phyloP scores from a whole-genome alignment of 495 filamentous ascomycete species.

The Patellaria atrata region DNA sequence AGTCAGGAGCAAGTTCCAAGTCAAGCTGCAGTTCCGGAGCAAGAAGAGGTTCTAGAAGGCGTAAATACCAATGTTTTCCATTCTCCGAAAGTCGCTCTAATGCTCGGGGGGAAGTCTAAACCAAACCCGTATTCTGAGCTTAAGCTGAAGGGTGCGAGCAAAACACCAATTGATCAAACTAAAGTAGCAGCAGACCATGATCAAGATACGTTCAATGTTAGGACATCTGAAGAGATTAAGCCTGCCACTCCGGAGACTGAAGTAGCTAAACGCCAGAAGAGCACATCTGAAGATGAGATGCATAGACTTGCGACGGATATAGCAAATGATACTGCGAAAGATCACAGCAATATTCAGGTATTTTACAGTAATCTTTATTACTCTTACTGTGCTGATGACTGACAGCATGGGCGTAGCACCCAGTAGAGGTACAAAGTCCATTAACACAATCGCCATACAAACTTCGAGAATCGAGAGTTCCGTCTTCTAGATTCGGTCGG shows the following conservation, averaged over 20 bases:
- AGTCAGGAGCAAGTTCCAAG: conserved; percentile 14
- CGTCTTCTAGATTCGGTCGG: conserved; percentile 70
- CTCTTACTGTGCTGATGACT: conserved; percentile 28
- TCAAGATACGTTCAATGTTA: conserved; percentile 32
- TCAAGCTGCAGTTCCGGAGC: conserved; percentile 19
- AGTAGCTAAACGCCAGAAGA: conserved; percentile 5
- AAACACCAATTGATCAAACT: conserved; percentile 23
- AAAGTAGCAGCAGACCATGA: conserved; percentile 21
- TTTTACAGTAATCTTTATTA: background rate
- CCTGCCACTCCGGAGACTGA: conserved; percentile 6
- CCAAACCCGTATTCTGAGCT: conserved; percentile 19
- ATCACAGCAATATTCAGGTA: no score
- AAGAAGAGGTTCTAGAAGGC: conserved; percentile 38
- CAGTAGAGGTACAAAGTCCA: conserved; percentile 15
- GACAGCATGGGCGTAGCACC: conserved; percentile 26
- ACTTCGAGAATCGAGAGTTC: conserved; percentile 80
- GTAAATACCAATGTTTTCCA: conserved; percentile 48
- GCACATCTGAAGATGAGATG: conserved; percentile 17
- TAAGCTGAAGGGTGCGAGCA: conserved; percentile 19
- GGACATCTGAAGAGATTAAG: conserved; percentile 17
- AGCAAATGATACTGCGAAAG: conserved; percentile 22
- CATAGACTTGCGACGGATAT: conserved; percentile 25
- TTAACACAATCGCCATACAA: conserved; percentile 36
- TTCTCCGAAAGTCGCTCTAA: conserved; percentile 42
- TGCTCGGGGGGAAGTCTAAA: conserved; percentile 36